Percentiles rank a stretch among this genome's conserved stretches.
Conservation (phyloP, 805 yeast species). For the Saturnispora quitensis region DNA sequence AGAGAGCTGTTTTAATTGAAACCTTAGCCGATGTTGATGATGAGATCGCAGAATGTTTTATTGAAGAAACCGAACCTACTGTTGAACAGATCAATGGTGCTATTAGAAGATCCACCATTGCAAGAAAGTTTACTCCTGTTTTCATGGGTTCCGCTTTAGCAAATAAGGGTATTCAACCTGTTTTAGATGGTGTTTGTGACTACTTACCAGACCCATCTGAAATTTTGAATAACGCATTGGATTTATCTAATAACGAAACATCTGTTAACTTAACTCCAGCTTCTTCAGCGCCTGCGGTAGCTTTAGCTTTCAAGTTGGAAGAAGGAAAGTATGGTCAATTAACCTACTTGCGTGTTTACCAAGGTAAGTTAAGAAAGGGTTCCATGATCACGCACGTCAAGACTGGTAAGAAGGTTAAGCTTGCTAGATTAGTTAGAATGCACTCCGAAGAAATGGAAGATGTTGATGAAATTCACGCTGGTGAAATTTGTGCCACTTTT, state of each 20-base stretch:
- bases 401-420: slow-evolving; percentile 87
- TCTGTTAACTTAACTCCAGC: slow-evolving; percentile 72
- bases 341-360: slow-evolving; percentile 94
- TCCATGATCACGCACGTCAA: slow-evolving; percentile 79
- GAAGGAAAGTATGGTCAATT: slow-evolving; percentile 98
- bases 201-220: slow-evolving; percentile 94
- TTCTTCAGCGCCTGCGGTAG: slow-evolving; percentile 73
- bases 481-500: slow-evolving; percentile 98
- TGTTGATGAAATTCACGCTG: slow-evolving; percentile 89
- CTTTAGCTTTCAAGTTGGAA: slow-evolving; percentile 96
- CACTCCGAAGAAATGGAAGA: slow-evolving; percentile 99
- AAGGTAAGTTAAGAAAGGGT: slow-evolving; percentile 90
- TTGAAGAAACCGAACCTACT: slow-evolving; percentile 86
- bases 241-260: slow-evolving; percentile 51
- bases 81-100: slow-evolving; percentile 77
- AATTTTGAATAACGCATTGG: slow-evolving; percentile 83
- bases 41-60: slow-evolving; percentile 85
- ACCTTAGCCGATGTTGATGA: slow-evolving; percentile 97
- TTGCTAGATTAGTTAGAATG: slow-evolving; percentile 93
- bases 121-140: slow-evolving; percentile 97
- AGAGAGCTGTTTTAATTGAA: slow-evolving; percentile 77
- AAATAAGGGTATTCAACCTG: slow-evolving; percentile 91
- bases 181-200: slow-evolving; percentile 91
- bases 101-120: slow-evolving; percentile 91
- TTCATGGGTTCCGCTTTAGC: slow-evolving; percentile 98